A percentile compares a stretch with the other conserved stretches of the same genome.
These are phyloP conservation scores for Astragalus glycyphyllos DNA, from an alignment of 306 rosid genomes.

Conservation along the genomic window DNA sequence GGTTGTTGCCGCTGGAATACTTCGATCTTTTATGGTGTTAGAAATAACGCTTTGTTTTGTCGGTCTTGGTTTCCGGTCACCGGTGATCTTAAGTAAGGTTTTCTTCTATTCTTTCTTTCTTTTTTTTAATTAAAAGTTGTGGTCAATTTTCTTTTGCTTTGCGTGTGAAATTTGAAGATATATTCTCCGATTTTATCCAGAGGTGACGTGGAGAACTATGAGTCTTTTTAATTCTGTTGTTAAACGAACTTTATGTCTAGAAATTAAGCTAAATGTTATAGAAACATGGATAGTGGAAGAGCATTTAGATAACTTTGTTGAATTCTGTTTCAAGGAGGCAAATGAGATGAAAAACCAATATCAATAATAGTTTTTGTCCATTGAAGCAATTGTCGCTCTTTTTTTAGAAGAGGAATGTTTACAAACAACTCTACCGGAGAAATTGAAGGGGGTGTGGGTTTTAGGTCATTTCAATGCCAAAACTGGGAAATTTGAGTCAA, in stretches of 20 bases:
- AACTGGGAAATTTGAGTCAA: background rate
- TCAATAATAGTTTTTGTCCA: too few species aligned
- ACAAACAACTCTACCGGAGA: too few species aligned
- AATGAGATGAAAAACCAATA: too few species aligned
- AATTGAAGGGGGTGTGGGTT: background rate
- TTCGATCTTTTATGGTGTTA: constrained; percentile 69
- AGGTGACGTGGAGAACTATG: background rate
- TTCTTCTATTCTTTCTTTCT: background rate
- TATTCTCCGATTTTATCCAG: constrained; percentile 4
- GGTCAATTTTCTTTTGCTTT: constrained; percentile 3
- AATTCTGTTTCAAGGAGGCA: too few species aligned
- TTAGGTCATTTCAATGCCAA: constrained; percentile 5
- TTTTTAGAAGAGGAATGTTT: too few species aligned
- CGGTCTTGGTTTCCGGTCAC: constrained; percentile 83
- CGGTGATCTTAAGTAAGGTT: constrained; percentile 68
- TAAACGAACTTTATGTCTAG: background rate
- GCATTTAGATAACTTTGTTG: too few species aligned
- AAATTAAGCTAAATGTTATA: too few species aligned
- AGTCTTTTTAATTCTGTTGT: constrained; percentile 16
- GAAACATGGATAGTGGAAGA: too few species aligned
- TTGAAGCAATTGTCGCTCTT: too few species aligned
- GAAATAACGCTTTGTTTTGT: constrained; percentile 75
- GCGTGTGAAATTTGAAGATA: constrained; percentile 2
- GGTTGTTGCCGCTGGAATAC: constrained; percentile 60
- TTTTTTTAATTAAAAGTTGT: background rate